Evolutionary conservation across 495 filamentous ascomycete species (phyloP).

Genomic region (Xylaria longipes): DNA sequence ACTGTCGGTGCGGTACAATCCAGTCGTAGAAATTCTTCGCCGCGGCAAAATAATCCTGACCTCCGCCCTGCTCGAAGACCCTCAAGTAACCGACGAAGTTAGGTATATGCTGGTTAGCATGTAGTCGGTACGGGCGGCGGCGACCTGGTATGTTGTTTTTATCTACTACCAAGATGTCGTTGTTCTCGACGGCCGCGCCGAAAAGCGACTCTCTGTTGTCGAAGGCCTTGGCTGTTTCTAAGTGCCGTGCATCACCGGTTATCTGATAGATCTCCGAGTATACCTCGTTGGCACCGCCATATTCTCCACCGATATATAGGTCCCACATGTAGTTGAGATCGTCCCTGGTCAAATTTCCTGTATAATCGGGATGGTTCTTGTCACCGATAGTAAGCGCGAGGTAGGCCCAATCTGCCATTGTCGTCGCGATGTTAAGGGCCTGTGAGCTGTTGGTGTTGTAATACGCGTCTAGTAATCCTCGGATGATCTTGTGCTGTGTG

Average conservation of each 20-base stretch:
- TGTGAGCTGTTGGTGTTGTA: slow-evolving; percentile 34
- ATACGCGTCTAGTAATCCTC: slow-evolving; percentile 33
- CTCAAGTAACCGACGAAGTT: slow-evolving; percentile 44
- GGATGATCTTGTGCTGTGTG: slow-evolving; percentile 35
- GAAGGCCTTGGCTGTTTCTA: slow-evolving; percentile 41
- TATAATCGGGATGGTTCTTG: slow-evolving; percentile 32
- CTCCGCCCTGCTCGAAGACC: slow-evolving; percentile 42
- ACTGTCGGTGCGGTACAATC: slow-evolving; percentile 38
- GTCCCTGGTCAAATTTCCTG: slow-evolving; percentile 32
- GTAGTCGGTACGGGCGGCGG: slow-evolving; percentile 31
- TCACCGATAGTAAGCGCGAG: slow-evolving; percentile 34
- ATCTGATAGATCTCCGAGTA: slow-evolving; percentile 41
- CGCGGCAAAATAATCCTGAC: slow-evolving; percentile 36
- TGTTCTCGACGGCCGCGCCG: slow-evolving; percentile 30
- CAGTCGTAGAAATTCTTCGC: slow-evolving; percentile 44
- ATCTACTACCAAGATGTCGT: slow-evolving; percentile 31
- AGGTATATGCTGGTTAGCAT: slow-evolving; percentile 45
- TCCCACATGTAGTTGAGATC: slow-evolving; percentile 39
- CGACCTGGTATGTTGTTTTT: slow-evolving; percentile 28
- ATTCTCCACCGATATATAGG: slow-evolving; percentile 32
- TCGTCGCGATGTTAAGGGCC: slow-evolving; percentile 27
- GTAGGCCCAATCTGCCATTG: slow-evolving; percentile 36
- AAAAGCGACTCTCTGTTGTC: slow-evolving; percentile 43
- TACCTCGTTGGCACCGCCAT: slow-evolving; percentile 42
- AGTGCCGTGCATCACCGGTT: slow-evolving; percentile 37